phyloP scores from a whole-genome alignment of 2,329 filamentous ascomycete genomes.

The Ophiocordyceps camponoti-leonardi region DNA sequence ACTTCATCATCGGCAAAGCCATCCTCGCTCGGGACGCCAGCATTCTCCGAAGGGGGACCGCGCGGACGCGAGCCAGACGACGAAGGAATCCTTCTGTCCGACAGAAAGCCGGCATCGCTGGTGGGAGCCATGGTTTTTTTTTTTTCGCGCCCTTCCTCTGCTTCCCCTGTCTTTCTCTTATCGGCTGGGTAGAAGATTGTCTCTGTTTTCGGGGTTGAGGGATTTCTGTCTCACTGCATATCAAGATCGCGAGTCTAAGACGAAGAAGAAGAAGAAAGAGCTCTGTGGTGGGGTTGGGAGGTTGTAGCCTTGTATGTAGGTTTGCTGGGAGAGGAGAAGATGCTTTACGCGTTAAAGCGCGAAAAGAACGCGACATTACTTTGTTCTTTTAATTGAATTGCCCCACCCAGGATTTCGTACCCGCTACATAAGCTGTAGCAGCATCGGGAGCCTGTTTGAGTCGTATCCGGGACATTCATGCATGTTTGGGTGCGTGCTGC shows the following conservation, averaged over 20 bases:
- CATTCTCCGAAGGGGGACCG: conserved; percentile 45
- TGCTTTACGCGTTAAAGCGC: neutral
- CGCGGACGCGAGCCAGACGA: conserved; percentile 36
- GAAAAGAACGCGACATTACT: neutral
- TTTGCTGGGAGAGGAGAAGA: neutral
- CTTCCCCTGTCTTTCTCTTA: neutral
- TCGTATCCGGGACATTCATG: neutral
- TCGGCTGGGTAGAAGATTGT: too few relatives aligned
- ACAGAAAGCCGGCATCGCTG: conserved; percentile 42
- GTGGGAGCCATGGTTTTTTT: conserved; percentile 31
- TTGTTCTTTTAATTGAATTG: neutral
- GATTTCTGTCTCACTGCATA: neutral
- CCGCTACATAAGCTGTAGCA: neutral
- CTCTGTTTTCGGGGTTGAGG: neutral
- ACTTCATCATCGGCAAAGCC: conserved; percentile 49
- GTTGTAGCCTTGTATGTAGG: neutral
- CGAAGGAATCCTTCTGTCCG: conserved; percentile 32
- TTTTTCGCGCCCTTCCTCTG: neutral
- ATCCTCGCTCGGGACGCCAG: conserved; percentile 42
- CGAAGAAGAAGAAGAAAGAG: neutral
- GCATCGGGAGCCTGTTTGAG: neutral
- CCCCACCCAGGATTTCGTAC: neutral
- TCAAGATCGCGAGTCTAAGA: neutral
- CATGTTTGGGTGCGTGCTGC: neutral
- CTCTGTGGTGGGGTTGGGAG: neutral